Evolutionary conservation across 306 rosid species (phyloP), one percentile per base, ranked within the genome.

Genomic region (Macrotyloma uniflorum): DNA sequence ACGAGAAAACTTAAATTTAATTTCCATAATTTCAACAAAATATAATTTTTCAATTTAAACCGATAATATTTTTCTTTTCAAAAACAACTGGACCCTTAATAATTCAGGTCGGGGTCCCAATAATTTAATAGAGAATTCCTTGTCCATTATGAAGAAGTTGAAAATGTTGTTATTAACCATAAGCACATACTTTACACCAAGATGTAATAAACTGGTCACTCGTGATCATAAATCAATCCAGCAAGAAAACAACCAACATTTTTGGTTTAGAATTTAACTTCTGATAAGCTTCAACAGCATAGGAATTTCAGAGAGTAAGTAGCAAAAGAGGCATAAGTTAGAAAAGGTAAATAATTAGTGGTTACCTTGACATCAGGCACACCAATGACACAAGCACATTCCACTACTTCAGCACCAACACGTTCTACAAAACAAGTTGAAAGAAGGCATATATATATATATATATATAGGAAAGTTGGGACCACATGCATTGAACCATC

Each of bases 341-440:
- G 13, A 81, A 54, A 59, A 63, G 36, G 14, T 77, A 36, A 57
- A 28, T 26, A 13, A 24, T 22, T 40, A 67, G 72, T 47, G 46
- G 49, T 72, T 89, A 95, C 98, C 97, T 95, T 91, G 23, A 76
- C 93, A 78, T 93, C 97, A 5, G 94, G 99, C 82, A 96, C 87
- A 53, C 99, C 99, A 26, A 96, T 76, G 22, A 96, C 99, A 68
- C 99, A 96, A 3, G 91, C 99, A 76, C 99, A 96, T 85, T 96
- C 99, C 47, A 93, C 91, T 7, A 96, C 99, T 78, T 93, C 97
- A 40, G 97, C 98, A 40, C 88, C 93, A 74, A 79, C 86, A 30
- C 98, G 96, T 80, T 96, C 99, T 96, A 62, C 75, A 83, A 74
- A 82, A 80, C 42, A 72, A 78, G 63, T 75, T 80, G 47, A 75